phyloP scores from a whole-genome alignment of 2,329 filamentous ascomycete genomes.

The Tolypocladium endophyticum region DNA sequence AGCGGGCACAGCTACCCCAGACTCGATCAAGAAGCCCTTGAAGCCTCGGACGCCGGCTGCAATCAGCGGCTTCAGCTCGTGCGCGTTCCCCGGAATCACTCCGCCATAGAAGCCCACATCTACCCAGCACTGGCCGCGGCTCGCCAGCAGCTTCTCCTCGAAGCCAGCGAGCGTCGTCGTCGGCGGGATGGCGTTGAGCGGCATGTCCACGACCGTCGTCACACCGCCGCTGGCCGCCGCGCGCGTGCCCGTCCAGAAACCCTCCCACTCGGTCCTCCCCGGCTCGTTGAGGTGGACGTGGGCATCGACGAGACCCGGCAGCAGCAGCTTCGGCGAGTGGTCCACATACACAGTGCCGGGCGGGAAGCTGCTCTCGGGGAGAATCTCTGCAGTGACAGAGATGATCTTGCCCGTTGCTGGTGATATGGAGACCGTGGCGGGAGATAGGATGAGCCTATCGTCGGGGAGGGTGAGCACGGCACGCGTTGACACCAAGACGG shows the following conservation, averaged over 20 bases:
- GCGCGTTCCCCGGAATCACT: slow-evolving; percentile 78
- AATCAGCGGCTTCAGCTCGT: slow-evolving; percentile 70
- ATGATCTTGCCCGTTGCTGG: slow-evolving; percentile 74
- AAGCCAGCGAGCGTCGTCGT: slow-evolving; percentile 82
- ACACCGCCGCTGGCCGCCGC: slow-evolving; percentile 93
- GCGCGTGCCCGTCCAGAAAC: slow-evolving; percentile 88
- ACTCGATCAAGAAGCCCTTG: slow-evolving; percentile 96
- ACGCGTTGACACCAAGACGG: slow-evolving; percentile 74
- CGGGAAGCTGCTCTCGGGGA: slow-evolving; percentile 69
- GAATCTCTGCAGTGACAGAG: slow-evolving; percentile 59
- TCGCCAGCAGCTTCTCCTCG: slow-evolving; percentile 75
- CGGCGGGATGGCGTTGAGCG: slow-evolving; percentile 89
- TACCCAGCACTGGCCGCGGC: slow-evolving; percentile 85
- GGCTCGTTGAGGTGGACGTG: slow-evolving; percentile 98
- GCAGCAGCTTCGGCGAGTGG: slow-evolving; percentile 72
- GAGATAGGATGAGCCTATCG: slow-evolving; percentile 52
- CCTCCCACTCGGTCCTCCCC: slow-evolving; percentile 95
- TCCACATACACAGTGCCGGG: slow-evolving; percentile 64
- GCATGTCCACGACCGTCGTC: slow-evolving; percentile 96
- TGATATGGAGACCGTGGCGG: slow-evolving; percentile 76
- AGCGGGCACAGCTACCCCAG: slow-evolving; percentile 54
- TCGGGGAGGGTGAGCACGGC: slow-evolving; percentile 66
- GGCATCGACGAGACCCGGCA: slow-evolving; percentile 89
- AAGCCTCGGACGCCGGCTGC: slow-evolving; percentile 84
- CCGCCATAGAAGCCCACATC: slow-evolving; percentile 98